Conservation (phyloP, 2,329 filamentous ascomycete genomes). For the Leptographium flavum region DNA sequence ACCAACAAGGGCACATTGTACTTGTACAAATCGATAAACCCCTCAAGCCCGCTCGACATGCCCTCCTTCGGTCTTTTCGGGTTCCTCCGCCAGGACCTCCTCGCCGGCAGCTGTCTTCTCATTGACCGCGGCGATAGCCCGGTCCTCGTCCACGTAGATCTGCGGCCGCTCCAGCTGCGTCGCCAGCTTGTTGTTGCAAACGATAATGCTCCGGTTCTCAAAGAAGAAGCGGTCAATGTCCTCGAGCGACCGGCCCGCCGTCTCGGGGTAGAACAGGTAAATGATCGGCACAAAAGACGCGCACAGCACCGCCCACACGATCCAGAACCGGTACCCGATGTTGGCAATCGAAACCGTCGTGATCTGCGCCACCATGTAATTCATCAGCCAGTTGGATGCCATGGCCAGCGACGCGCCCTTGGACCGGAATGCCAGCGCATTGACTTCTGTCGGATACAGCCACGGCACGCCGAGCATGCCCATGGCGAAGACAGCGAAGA, state of each 20-base stretch:
- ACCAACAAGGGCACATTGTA: no score
- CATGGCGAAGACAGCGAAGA: no score
- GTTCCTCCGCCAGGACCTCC: not conserved
- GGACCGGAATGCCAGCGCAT: constrained; percentile 15
- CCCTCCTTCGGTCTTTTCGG: not conserved
- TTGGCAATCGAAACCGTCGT: constrained; percentile 4
- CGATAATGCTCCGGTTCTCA: not conserved
- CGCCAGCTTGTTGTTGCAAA: not conserved
- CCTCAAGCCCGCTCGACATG: no score
- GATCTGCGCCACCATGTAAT: constrained; percentile 3
- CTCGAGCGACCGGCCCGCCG: constrained; percentile 35
- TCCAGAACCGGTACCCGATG: constrained; percentile 2
- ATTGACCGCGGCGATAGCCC: not conserved
- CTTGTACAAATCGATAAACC: no score
- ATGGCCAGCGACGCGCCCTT: no score
- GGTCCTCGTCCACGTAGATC: not conserved
- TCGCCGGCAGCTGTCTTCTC: not conserved
- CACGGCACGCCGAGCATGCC: not conserved
- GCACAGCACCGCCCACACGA: constrained; percentile 25
- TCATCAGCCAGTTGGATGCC: no score
- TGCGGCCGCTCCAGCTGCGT: not conserved
- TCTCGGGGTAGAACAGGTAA: constrained; percentile 27
- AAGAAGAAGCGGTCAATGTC: constrained; percentile 28
- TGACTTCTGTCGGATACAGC: constrained; percentile 18
- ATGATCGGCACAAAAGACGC: constrained; percentile 38